These are phyloP conservation scores for Cercophora newfieldiana DNA, from an alignment of 495 filamentous ascomycete species.

Conservation along the genomic window DNA sequence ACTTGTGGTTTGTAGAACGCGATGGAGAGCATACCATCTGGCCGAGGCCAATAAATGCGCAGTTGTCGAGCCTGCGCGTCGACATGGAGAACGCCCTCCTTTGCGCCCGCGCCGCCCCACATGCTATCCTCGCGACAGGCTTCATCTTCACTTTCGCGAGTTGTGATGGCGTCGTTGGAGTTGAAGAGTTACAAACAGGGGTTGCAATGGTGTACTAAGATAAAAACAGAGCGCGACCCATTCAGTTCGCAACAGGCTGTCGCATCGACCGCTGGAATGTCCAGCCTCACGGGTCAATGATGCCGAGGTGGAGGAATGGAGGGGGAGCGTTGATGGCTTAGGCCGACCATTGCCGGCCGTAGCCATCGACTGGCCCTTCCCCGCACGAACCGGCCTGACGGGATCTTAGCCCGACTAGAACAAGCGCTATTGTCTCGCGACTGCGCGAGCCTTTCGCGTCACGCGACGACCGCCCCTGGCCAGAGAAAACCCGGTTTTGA, in stretches of 20 bases:
- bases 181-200: not conserved
- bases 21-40: conserved; percentile 67
- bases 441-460: not conserved
- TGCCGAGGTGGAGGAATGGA: conserved; percentile 3
- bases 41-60: conserved; percentile 83
- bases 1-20: too few species aligned
- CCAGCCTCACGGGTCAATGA: not conserved
- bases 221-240: not conserved
- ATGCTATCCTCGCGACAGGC: conserved; percentile 27
- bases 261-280: not conserved
- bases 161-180: conserved; percentile 1
- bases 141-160: too few species aligned
- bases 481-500: not conserved
- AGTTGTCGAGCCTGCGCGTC: conserved; percentile 57
- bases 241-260: not conserved
- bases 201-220: not conserved
- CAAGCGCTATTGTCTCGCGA: not conserved
- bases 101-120: conserved; percentile 32
- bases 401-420: not conserved
- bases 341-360: conserved; percentile 42
- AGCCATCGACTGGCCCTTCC: conserved; percentile 6
- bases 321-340: conserved; percentile 18
- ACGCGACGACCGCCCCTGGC: not conserved
- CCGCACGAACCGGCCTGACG: not conserved
- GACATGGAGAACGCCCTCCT: conserved; percentile 59